phyloP scores from a whole-genome alignment of 176 grass and related monocot genomes.

The Dactylis glomerata region DNA sequence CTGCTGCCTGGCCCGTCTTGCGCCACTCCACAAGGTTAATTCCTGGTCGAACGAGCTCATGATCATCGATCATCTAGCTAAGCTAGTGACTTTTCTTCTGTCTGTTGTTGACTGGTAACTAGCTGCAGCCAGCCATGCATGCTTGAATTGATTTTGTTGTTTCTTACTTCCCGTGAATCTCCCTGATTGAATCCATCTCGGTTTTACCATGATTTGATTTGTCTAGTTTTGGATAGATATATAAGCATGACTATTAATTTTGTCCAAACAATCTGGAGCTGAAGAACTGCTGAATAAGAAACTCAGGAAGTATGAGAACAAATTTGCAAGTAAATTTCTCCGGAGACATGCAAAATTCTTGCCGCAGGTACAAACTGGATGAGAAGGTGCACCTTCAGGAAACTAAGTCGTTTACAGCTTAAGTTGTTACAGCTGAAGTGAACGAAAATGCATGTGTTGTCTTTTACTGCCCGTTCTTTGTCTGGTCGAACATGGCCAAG shows the following conservation, averaged over 20 bases:
- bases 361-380: background rate
- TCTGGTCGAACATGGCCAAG: background rate
- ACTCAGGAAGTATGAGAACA: background rate
- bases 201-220: background rate
- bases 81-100: background rate
- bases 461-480: background rate
- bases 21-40: slow-evolving; percentile 22
- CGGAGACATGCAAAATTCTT: background rate
- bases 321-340: background rate
- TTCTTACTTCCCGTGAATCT: background rate
- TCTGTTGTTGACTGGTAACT: background rate
- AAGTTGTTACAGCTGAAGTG: background rate
- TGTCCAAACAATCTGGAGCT: background rate
- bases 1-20: slow-evolving; percentile 15
- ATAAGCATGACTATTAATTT: background rate
- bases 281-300: background rate
- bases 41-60: background rate
- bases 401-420: background rate
- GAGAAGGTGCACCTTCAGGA: background rate
- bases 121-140: background rate
- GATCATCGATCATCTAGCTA: background rate
- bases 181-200: background rate
- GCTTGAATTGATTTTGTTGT: background rate
- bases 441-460: background rate
- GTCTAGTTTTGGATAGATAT: background rate